Evolutionary conservation across 2,329 filamentous ascomycete genomes (phyloP).

Genomic region (Coleophoma cylindrospora): DNA sequence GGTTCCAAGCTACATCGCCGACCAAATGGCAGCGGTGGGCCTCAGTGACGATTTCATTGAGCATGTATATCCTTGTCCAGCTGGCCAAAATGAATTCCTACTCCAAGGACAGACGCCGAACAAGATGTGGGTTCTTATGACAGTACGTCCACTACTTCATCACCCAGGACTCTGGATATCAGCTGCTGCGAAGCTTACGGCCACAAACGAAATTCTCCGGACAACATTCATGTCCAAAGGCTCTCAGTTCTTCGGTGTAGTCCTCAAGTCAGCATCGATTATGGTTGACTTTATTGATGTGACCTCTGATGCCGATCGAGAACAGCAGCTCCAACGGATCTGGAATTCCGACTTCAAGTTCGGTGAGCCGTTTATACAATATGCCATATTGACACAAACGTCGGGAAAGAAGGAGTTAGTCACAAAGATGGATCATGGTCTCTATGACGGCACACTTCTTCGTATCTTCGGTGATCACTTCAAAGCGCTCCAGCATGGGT

Average conservation of each 20-base stretch:
- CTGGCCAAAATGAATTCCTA: conserved; percentile 14
- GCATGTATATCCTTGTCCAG: conserved; percentile 12
- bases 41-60: conserved; percentile 5
- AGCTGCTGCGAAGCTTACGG: conserved; percentile 2
- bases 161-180: conserved; percentile 3
- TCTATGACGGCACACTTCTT: conserved; percentile 32
- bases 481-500: conserved; percentile 15
- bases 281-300: conserved; percentile 1
- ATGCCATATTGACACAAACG: conserved; percentile 21
- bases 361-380: conserved; percentile 29
- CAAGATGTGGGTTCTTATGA: conserved; percentile 11
- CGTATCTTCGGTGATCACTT: conserved; percentile 31
- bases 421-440: conserved; percentile 29
- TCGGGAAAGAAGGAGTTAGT: conserved; percentile 21
- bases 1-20: neutral
- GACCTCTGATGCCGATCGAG: conserved; percentile 16
- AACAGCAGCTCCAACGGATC: conserved; percentile 16
- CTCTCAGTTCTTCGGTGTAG: conserved; percentile 14
- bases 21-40: neutral
- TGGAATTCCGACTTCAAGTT: conserved; percentile 24
- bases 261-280: conserved; percentile 7
- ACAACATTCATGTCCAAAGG: conserved; percentile 9
- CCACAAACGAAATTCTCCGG: conserved; percentile 10
- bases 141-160: conserved; percentile 2
- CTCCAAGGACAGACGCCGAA: conserved; percentile 7